Base-by-base conservation (phyloP, 2,329 filamentous ascomycete species). In the Rutstroemia sp. region DNA sequence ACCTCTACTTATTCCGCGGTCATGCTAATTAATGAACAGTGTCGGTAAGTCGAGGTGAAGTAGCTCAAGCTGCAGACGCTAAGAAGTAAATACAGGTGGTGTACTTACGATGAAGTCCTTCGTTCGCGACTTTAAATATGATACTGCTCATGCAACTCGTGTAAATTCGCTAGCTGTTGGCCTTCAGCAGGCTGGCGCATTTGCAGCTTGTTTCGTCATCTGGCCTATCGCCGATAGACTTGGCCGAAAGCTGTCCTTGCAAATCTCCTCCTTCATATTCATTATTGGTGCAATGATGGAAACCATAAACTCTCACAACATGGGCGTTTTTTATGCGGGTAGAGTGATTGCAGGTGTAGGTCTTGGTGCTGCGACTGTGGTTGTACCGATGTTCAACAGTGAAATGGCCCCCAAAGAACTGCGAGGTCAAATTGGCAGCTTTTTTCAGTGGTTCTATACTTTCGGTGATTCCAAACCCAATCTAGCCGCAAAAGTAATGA, bases 151-250 rank as follows among this genome's bases (percentile, higher is more conserved):
- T 46, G 68, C 71, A 52, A 75, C 73, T 1, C 69, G 67, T 3
- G 67, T 74, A 59, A 76, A 74, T 57, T 75, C 75, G 4, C 73
- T 77, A 46, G 72, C 74, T 25, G 75, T 78, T 19, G 74, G 75
- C 2, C 74, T 79, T 34, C 77, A 79, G 55, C 76, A 80, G 61
- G 73, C 75, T 19, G 77, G 77, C 23, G 76, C 77, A 25, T 76
- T 80, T 55, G 71, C 75, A 14, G 76, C 76, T 23, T 79, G 76
- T 61, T 74, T 79, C 57, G 59, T 74, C 47, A 72, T 78, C 57
- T 79, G 75, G 72, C 77, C 77, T 0, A 52, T 80, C 9, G 77
- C 76, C 3, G 73, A 76, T 52, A 66, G 67, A 25, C 68, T 71
- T 47, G 74, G 74, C 12, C 69, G 74, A n/a, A 74, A 71, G 59